Conservation (phyloP, 306 rosid species). For the Argentina anserina region DNA sequence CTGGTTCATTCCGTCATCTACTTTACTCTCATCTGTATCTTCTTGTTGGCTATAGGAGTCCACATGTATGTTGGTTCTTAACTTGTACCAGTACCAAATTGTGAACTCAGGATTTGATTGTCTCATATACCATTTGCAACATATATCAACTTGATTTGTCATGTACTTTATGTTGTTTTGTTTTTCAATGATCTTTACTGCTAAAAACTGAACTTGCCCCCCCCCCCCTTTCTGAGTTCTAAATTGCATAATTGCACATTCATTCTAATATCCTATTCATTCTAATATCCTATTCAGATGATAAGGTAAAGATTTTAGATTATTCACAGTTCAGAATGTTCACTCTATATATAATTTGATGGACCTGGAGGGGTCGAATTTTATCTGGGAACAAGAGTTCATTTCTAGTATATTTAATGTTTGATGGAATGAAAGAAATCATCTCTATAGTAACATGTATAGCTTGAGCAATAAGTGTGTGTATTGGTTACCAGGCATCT, state of each 20-base stretch:
- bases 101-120: neutral
- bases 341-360: neutral
- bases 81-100: neutral
- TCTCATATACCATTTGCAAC: neutral
- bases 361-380: neutral
- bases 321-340: neutral
- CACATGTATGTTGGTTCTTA: constrained; percentile 60
- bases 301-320: neutral
- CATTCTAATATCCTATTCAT: neutral
- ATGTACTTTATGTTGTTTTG: neutral
- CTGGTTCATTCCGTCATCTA: constrained; percentile 67
- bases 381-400: neutral
- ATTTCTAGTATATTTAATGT: neutral
- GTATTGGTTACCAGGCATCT: neutral
- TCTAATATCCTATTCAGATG: neutral
- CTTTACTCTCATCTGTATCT: constrained; percentile 80
- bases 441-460: neutral
- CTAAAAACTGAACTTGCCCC: neutral
- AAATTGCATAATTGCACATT: neutral
- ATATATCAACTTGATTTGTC: neutral
- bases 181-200: neutral
- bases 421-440: neutral
- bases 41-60: constrained; percentile 66
- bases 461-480: neutral
- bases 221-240: neutral